phyloP scores from a whole-genome alignment of 176 grass and related monocot genomes.

The Triticum urartu region DNA sequence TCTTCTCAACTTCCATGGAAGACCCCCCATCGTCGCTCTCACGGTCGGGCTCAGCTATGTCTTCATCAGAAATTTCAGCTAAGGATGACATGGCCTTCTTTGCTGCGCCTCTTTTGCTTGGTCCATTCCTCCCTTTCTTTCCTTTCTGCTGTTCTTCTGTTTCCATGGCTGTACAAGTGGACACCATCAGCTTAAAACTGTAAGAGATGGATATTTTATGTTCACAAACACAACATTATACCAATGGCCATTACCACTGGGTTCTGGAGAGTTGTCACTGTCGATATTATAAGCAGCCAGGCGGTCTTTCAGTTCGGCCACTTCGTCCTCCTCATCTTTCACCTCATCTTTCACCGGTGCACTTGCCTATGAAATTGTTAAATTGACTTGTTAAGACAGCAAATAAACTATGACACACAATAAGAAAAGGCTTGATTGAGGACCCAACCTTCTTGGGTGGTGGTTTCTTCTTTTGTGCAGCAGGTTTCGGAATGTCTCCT shows the following conservation, averaged over 20 bases:
- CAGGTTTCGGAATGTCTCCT: neutral
- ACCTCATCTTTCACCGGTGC: constrained; percentile 35
- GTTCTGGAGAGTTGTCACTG: constrained; percentile 28
- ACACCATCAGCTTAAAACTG: constrained; percentile 2
- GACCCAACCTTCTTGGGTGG: constrained; percentile 29
- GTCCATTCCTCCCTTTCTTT: constrained; percentile 27
- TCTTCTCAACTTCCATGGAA: constrained; percentile 33
- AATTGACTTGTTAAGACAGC: neutral
- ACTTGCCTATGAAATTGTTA: constrained; percentile 33
- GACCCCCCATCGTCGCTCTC: constrained; percentile 37
- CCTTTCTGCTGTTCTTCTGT: constrained; percentile 9
- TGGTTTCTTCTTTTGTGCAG: constrained; percentile 32
- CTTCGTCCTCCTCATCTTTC: constrained; percentile 41
- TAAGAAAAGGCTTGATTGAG: neutral
- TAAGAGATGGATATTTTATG: neutral
- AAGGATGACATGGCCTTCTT: constrained; percentile 33
- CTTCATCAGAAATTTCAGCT: constrained; percentile 38
- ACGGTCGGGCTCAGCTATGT: neutral
- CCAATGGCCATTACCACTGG: constrained; percentile 29
- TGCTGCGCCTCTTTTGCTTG: constrained; percentile 47
- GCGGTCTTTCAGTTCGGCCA: constrained; percentile 42
- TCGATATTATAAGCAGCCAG: constrained; percentile 38
- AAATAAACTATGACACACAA: neutral
- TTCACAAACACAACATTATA: neutral
- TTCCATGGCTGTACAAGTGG: constrained; percentile 50